Conservation (phyloP, 805 yeast genomes). For the Metschnikowia dekortorum region DNA sequence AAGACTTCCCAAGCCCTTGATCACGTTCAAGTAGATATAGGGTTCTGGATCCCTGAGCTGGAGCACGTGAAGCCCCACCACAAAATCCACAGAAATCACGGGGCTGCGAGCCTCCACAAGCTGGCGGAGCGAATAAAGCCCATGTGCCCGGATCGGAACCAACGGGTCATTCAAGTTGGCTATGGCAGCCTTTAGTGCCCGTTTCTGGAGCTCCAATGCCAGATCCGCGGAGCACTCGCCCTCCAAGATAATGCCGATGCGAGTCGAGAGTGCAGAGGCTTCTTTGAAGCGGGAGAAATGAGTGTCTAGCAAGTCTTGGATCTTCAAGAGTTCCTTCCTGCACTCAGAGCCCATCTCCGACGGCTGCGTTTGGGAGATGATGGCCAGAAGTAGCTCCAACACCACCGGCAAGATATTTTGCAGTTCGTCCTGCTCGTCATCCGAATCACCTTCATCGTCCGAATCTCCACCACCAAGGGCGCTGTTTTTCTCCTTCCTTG, state of each 20-base stretch:
- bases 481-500: conserved; percentile 15
- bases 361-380: conserved; percentile 27
- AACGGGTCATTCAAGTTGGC: conserved; percentile 68
- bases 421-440: conserved; percentile 23
- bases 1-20: conserved; percentile 68
- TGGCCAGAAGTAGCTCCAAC: conserved; percentile 34
- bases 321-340: conserved; percentile 24
- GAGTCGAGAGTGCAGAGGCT: conserved; percentile 21
- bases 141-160: conserved; percentile 85
- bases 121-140: conserved; percentile 59
- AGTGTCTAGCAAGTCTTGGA: conserved; percentile 19
- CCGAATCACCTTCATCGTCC: conserved; percentile 6
- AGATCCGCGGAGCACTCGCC: conserved; percentile 22
- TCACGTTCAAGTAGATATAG: conserved; percentile 76
- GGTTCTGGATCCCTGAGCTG: conserved; percentile 80
- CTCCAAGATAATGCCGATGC: conserved; percentile 27
- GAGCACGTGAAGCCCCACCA: conserved; percentile 54
- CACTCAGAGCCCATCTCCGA: conserved; percentile 26
- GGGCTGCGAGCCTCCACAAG: conserved; percentile 48
- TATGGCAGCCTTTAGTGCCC: conserved; percentile 54
- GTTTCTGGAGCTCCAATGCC: conserved; percentile 31
- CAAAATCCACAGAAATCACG: conserved; percentile 50
- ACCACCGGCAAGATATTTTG: conserved; percentile 24
- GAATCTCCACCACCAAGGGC: too few species aligned
- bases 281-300: conserved; percentile 6